Evolutionary conservation across 2,329 filamentous ascomycete species (phyloP).

Genomic region (Biscogniauxia mediterranea): DNA sequence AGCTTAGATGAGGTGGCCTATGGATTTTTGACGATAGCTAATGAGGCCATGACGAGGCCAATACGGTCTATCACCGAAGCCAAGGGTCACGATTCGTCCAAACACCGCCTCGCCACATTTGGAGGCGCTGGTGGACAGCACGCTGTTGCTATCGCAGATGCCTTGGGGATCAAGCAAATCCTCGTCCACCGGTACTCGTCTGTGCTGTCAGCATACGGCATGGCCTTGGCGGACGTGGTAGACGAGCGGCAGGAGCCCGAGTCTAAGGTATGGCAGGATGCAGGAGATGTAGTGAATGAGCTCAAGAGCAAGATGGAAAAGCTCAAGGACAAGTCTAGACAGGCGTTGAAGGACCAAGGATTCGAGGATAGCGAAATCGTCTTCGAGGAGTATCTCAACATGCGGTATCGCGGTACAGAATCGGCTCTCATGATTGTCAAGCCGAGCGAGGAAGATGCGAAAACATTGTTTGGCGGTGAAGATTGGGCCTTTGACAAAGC

Average conservation of each 20-base stretch:
- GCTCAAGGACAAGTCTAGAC: slow-evolving; percentile 71
- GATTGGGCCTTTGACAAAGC: slow-evolving; percentile 82
- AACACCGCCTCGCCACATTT: slow-evolving; percentile 88
- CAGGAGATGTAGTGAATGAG: slow-evolving; percentile 56
- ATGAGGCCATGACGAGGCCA: slow-evolving; percentile 87
- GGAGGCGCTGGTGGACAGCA: slow-evolving; percentile 91
- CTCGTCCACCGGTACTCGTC: slow-evolving; percentile 85
- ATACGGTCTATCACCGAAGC: slow-evolving; percentile 90
- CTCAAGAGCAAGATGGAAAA: slow-evolving; percentile 74
- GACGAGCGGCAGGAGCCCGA: slow-evolving; percentile 84
- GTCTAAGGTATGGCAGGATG: slow-evolving; percentile 60
- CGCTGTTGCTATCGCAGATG: slow-evolving; percentile 85
- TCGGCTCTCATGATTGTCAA: slow-evolving; percentile 87
- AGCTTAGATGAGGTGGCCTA: slow-evolving; percentile 81
- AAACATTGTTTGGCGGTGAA: slow-evolving; percentile 59
- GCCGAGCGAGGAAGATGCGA: slow-evolving; percentile 61
- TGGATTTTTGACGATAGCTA: slow-evolving; percentile 86
- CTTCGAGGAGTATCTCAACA: slow-evolving; percentile 91
- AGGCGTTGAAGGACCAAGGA: slow-evolving; percentile 71
- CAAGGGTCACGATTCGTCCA: slow-evolving; percentile 86
- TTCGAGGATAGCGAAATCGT: slow-evolving; percentile 72
- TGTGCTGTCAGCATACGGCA: slow-evolving; percentile 85
- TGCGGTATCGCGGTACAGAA: slow-evolving; percentile 88
- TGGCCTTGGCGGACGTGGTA: slow-evolving; percentile 90
- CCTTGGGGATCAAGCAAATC: slow-evolving; percentile 80